Percentiles rank a stretch among this genome's conserved stretches.
Conservation (phyloP, 1,284 basidiomycete species). For the Pseudozyma tsukubaensis region DNA sequence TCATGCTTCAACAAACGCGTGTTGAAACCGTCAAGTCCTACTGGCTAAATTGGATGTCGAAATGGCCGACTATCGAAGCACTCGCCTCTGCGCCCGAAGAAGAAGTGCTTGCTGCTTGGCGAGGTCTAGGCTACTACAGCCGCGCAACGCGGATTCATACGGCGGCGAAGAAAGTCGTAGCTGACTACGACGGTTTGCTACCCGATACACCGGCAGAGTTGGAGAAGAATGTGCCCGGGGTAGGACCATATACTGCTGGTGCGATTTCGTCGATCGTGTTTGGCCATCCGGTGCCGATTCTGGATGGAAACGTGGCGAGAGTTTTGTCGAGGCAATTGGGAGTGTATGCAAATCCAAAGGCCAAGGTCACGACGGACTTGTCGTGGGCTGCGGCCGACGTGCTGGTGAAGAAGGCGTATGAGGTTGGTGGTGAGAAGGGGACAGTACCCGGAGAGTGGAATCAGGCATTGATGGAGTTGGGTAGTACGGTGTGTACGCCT, state of each 20-base stretch:
- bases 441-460: conserved; percentile 62
- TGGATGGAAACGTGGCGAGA: conserved; percentile 65
- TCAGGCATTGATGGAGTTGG: conserved; percentile 67
- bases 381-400: conserved; percentile 58
- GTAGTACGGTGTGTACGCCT: conserved; percentile 47
- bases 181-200: conserved; percentile 74
- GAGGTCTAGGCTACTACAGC: conserved; percentile 66
- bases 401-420: conserved; percentile 48
- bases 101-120: conserved; percentile 65
- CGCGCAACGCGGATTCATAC: conserved; percentile 64
- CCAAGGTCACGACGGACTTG: conserved; percentile 58
- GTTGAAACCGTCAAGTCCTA: conserved; percentile 64
- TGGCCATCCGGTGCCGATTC: conserved; percentile 59
- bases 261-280: conserved; percentile 66
- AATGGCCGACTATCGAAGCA: conserved; percentile 70
- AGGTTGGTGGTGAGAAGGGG: conserved; percentile 20
- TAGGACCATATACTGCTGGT: conserved; percentile 84
- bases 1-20: conserved; percentile 96
- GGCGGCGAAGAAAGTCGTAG: conserved; percentile 60
- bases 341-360: conserved; percentile 58
- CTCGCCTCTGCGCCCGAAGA: conserved; percentile 76
- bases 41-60: conserved; percentile 63
- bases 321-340: conserved; percentile 62
- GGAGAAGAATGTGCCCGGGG: conserved; percentile 86
- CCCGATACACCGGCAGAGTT: conserved; percentile 83